A percentile compares a stretch with the other conserved stretches of the same genome.
Evolutionary conservation across 2,329 filamentous ascomycete genomes (phyloP).

Genomic region (Arthroderma sp.): DNA sequence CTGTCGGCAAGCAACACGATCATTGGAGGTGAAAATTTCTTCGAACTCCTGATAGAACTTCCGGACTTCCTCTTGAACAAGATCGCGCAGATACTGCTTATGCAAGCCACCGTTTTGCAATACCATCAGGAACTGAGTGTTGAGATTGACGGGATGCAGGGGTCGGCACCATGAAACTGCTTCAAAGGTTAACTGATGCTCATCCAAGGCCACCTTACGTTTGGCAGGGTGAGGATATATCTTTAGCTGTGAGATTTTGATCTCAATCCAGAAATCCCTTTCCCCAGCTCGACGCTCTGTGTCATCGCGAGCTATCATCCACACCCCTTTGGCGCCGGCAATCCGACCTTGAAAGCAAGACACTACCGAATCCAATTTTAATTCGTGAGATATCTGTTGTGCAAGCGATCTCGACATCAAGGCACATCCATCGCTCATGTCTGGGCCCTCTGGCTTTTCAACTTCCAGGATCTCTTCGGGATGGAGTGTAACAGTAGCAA

Average conservation of each 20-base stretch:
- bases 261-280: constrained; percentile 40
- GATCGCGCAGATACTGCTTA: constrained; percentile 28
- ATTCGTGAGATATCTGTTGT: constrained; percentile 30
- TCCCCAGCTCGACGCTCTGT: constrained; percentile 9
- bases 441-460: constrained; percentile 16
- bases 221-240: constrained; percentile 32
- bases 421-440: constrained; percentile 43
- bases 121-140: constrained; percentile 43
- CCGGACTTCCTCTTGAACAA: constrained; percentile 26
- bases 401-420: constrained; percentile 41
- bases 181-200: constrained; percentile 43
- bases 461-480: constrained; percentile 26
- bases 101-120: constrained; percentile 40
- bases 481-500: constrained; percentile 24
- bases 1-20: constrained; percentile 19
- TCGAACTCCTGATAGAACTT: constrained; percentile 23
- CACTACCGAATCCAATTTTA: constrained; percentile 30
- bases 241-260: constrained; percentile 46
- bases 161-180: constrained; percentile 37
- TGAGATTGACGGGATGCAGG: constrained; percentile 34
- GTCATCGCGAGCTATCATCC: constrained; percentile 39
- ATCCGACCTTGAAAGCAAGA: constrained; percentile 46
- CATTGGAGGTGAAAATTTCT: constrained; percentile 23
- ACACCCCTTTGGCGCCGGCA: constrained; percentile 48
- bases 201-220: constrained; percentile 21